Evolutionary conservation across 257 asterid species (phyloP), one percentile per base, ranked within the genome.

Genomic region (Dorcoceras hygrometricum): DNA sequence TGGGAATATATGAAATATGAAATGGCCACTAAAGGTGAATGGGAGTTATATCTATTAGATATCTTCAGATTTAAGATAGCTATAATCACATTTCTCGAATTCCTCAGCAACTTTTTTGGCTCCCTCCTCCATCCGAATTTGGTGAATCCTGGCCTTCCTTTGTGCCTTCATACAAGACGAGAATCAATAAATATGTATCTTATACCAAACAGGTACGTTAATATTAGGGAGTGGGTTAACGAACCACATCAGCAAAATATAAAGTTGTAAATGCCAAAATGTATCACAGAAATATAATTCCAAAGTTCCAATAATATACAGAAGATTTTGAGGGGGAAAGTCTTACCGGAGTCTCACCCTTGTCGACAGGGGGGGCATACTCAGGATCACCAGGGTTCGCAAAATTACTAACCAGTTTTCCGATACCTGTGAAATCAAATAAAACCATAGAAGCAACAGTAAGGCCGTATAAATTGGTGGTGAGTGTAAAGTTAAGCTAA

Each of bases 291-390:
- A 36, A 36, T n/a, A 11, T 0, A 36, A 36, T 36, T 1, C 11
- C 48, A 36, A 36, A 36, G 48, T 36, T 36, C 48, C 18, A 36
- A 25, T 32, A 57, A 61, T 26, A 14, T 29, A 57, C n/a, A 34
- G 4, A 51, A 14, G 48, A 36, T 36, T 43, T 43, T 20, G 25
- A 54, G 23, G 26, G 43, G 71, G 53, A 66, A 69, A 64, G 46
- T 81, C 96, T 68, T 77, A 94, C 99, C 46, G 96, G 93, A 63
- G 92, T 90, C 74, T 94, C 99, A 60, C 85, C 92, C 86, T 94
- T 84, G 69, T 76, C 87, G 66, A 86, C 81, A 3, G 99, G 97
- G 36, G 88, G 89, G 54, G 97, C 95, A 81, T 94, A 94, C 53
- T 85, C 82, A 63, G 88, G 90, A 65, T 87, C 96, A 34, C 95